Conservation (phyloP, 805 yeast genomes). For the Monosporozyma aerobia region DNA sequence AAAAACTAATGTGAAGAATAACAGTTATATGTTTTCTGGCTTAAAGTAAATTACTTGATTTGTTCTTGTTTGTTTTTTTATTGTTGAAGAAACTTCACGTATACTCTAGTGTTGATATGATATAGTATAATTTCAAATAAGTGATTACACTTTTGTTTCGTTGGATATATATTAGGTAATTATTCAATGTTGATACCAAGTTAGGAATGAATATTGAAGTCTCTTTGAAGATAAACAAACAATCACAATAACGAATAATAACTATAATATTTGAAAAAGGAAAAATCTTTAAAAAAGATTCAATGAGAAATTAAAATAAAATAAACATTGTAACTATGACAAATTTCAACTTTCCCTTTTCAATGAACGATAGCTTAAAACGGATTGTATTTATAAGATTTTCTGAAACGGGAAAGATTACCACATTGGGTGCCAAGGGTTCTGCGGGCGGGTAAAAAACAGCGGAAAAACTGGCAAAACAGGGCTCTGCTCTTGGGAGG, state of each 20-base stretch:
- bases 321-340: neutral
- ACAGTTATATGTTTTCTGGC: neutral
- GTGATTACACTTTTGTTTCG: neutral
- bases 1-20: too few species aligned
- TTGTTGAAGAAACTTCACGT: neutral
- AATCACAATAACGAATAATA: neutral
- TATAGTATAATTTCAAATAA: too few species aligned
- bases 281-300: neutral
- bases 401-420: constrained; percentile 1
- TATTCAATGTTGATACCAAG: neutral
- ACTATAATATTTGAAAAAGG: neutral
- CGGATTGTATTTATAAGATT: constrained; percentile 1
- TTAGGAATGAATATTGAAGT: neutral
- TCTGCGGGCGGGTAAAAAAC: neutral
- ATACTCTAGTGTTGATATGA: too few species aligned
- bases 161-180: neutral
- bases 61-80: neutral
- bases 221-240: neutral
- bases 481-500: neutral
- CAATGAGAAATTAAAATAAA: neutral
- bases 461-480: neutral
- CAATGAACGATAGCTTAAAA: neutral
- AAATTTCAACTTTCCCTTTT: neutral
- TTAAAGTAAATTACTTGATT: neutral
- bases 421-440: neutral